These are phyloP conservation scores for Tuctoria greenei DNA, from an alignment of 176 grass and related monocot genomes.

Conservation along the genomic window DNA sequence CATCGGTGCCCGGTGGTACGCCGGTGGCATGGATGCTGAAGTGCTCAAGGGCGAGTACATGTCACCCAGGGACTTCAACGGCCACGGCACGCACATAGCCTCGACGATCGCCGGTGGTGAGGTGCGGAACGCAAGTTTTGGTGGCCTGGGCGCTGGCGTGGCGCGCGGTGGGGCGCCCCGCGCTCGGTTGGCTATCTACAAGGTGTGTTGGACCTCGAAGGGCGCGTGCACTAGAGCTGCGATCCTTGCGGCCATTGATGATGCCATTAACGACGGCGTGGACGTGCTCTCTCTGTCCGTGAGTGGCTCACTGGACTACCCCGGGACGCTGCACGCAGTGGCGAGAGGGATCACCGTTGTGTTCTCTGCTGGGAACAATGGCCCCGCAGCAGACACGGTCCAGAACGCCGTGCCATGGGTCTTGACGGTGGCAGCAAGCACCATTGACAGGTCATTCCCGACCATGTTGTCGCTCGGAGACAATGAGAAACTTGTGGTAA, in stretches of 20 bases:
- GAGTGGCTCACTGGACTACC: neutral
- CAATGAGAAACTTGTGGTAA: conserved; percentile 48
- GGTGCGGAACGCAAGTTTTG: conserved; percentile 38
- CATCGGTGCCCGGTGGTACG: conserved; percentile 58
- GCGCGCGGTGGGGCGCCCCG: conserved; percentile 54
- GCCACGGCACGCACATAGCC: conserved; percentile 53
- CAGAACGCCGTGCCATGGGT: conserved; percentile 43
- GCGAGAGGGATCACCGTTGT: conserved; percentile 47
- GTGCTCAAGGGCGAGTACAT: neutral
- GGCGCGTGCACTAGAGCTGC: neutral
- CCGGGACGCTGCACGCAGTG: conserved; percentile 52
- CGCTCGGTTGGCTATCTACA: conserved; percentile 51
- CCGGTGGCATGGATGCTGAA: neutral
- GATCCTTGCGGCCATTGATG: conserved; percentile 41
- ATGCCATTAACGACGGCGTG: conserved; percentile 68
- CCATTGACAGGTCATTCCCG: conserved; percentile 53
- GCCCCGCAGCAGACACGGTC: conserved; percentile 31
- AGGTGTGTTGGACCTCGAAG: conserved; percentile 41
- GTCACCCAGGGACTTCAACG: conserved; percentile 35
- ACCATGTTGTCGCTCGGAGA: conserved; percentile 45
- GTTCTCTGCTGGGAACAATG: conserved; percentile 32
- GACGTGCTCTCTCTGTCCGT: conserved; percentile 63
- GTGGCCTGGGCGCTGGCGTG: conserved; percentile 31
- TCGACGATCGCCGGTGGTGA: conserved; percentile 44
- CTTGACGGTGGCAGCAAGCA: conserved; percentile 50